Conservation (phyloP, 208 protist genomes). For the Naegleria lovaniensis region DNA sequence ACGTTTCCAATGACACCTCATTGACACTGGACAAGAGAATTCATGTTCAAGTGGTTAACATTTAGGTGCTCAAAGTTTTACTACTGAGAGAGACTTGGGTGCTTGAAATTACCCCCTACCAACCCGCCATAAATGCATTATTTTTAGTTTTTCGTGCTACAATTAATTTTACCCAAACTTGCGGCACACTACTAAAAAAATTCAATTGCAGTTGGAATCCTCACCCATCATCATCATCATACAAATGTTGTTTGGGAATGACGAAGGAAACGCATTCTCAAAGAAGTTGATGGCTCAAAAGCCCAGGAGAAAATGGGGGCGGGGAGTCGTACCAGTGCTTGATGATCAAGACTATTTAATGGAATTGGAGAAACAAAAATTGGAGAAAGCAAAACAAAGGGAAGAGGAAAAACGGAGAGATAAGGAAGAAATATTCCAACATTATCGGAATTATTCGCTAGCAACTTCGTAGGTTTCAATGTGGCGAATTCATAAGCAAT, state of each 20-base stretch:
- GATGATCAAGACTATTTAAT: neutral
- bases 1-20: neutral
- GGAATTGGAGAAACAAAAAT: neutral
- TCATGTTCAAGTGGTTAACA: neutral
- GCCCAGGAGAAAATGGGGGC: neutral
- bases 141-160: too few relatives aligned
- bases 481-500: neutral
- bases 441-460: neutral
- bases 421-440: neutral
- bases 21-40: neutral
- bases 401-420: neutral
- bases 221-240: neutral
- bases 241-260: neutral
- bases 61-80: neutral
- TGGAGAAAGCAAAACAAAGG: neutral
- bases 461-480: neutral
- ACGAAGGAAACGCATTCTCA: neutral
- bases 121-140: too few relatives aligned
- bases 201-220: too few relatives aligned
- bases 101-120: too few relatives aligned
- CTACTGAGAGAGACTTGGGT: too few relatives aligned
- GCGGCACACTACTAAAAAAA: too few relatives aligned
- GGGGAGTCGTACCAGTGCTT: neutral
- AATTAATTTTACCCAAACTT: too few relatives aligned
- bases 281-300: neutral